Base-by-base conservation (phyloP, 768 basidiomycete genomes). In the Agrocybe praecox region DNA sequence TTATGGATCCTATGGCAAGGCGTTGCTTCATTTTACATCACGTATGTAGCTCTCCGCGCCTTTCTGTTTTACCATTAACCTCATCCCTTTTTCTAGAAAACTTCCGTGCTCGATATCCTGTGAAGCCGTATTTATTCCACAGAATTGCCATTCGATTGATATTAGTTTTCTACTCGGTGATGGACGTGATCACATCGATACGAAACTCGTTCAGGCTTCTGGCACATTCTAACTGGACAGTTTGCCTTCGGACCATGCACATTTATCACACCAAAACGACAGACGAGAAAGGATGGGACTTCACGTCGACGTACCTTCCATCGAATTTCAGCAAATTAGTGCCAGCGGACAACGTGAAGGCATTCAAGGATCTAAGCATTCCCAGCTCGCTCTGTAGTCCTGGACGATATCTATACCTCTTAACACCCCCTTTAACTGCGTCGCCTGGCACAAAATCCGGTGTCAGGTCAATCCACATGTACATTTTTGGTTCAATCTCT, bases 1-100 rank as follows among this genome's bases (percentile, higher is more conserved):
- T 29, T 55, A 48, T 18, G 53, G 53, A 11, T 46, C 53, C 9
- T 55, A 55, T 24, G 53, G 53, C 4, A 26, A 46, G 26, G 45
- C 24, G 1, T 21, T 55, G 26, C 40, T 55, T 32, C 53, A 48
- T 42, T 55, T 55, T 32, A 42, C 33, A 6, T 55, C 53, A 17
- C 46, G 53, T 48, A n/a, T 40, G 36, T n/a, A 40, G 12, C 12
- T 40, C 5, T 40, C 12, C 14, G 14, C 12, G 5, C 5, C 5
- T 40, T 14, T 40, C 5, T 6, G 5, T 40, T 12, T n/a, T 12
- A 5, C 12, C 12, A 5, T 40, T 40, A 14, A 15, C 12, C 5
- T 40, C 6, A 40, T n/a, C 5, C 4, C n/a, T 12, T 14, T 15
- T 8, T 34, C 8, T 12, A 49, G 49, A 49, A 1, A n/a, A 49